These are phyloP conservation scores for Raphanus sativus DNA, from an alignment of 345 rosid species.

Conservation along the genomic window DNA sequence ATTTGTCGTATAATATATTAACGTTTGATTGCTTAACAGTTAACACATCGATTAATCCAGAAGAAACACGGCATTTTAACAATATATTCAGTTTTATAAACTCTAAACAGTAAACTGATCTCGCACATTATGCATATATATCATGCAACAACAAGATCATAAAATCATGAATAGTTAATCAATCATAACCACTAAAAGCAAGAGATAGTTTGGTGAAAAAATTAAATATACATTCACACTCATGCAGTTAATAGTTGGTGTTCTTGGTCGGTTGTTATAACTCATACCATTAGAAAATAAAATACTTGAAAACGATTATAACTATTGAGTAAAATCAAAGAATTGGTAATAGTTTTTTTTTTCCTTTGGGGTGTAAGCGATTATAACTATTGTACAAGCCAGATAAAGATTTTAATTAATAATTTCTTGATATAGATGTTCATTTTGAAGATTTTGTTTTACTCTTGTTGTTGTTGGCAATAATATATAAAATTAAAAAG, in stretches of 20 bases:
- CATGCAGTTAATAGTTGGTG: constrained; percentile 30
- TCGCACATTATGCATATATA: not conserved
- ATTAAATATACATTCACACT: not conserved
- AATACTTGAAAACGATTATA: constrained; percentile 15
- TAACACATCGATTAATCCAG: constrained; percentile 5
- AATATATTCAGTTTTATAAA: not conserved
- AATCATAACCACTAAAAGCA: not conserved
- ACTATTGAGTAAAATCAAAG: not conserved
- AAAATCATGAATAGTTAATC: not conserved
- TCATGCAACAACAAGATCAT: not conserved
- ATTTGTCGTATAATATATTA: not conserved
- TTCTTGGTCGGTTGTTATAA: constrained; percentile 38
- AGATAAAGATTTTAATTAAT: not conserved
- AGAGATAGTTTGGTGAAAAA: constrained; percentile 22
- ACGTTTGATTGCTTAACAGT: constrained; percentile 2
- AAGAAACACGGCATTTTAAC: not conserved
- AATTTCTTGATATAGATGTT: not conserved
- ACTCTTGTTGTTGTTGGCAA: not conserved
- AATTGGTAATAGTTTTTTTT: not conserved
- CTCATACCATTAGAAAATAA: constrained; percentile 27
- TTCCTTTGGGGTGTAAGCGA: not conserved
- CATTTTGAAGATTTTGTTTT: not conserved
- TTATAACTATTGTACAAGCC: not conserved
- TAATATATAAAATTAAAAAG: not conserved
- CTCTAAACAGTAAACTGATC: not conserved